Evolutionary conservation across 176 grass and related monocot genomes (phyloP), one percentile per base, ranked within the genome.

Genomic region (Lolium perenne): DNA sequence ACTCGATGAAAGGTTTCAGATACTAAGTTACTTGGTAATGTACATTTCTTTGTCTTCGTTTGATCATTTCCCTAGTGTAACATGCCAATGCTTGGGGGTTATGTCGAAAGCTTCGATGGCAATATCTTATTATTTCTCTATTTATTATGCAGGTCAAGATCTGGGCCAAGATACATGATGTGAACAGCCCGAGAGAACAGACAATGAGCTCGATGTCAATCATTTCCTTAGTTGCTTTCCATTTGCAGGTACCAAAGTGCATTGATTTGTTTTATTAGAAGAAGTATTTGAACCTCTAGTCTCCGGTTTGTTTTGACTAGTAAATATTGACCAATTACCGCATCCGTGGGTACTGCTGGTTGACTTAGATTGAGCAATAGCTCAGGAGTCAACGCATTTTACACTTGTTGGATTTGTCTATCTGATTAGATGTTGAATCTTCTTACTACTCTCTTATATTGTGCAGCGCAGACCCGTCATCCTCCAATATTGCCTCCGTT

Each of bases 141-240:
- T 88, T 70, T 77, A 23, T 76, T 80, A 60, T 85, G 40, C 81
- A 98, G 96, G 84, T 91, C 69, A 98, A 98, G 78, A 87, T 68
- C 58, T 98, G 96, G 96, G 96, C 96, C 71, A 92, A 91, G 67
- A 73, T 80, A 89, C 90, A 95, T 80, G 78, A 85, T 81, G 83
- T 98, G 75, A 98, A 94, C 82, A 95, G 91, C 86, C 80, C 93
- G 22, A 95, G 88, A 89, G 86, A 92, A 78, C 78, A 64, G 47
- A 98, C 96, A 29, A 89, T 98, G 90, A 98, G 87, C 86, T 98
- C 96, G n/a, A 92, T 98, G 84, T 88, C 93, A 57, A 94, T 98
- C 71, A 90, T 95, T 89, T 88, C 96, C 2, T 89, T 98, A 84
- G 90, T 95, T 54, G 90, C 96, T 89, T 98, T 98, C 76, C 96